Evolutionary conservation across 345 rosid genomes (phyloP), one percentile per base, ranked within the genome.

Genomic region (Barbarea vulgaris): DNA sequence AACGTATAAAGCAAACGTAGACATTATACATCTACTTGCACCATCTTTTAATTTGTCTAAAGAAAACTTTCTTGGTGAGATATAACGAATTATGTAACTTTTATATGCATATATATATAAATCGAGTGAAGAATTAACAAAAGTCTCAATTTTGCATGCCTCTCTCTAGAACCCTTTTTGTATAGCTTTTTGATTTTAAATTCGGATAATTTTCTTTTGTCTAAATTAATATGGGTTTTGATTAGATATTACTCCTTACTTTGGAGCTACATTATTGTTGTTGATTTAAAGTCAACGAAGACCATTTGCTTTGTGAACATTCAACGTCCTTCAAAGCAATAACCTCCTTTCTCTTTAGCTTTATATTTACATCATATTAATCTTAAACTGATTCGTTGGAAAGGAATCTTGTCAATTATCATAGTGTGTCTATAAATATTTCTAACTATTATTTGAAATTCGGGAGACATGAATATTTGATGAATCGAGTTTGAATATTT

Each of bases 241-340:
- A 14, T 22, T 39, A 22, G 67, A 60, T 59, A 68, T 58, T 41
- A n/a, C 9, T n/a, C 48, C 37, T 34, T 37, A 7, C 50, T 52
- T 77, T 77, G 64, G 80, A 71, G 71, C 47, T 70, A 24, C 71
- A 71, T 71, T 64, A 77, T 54, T 71, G 67, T 67, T 27, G 37
- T 56, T 28, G 34, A 46, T 69, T 62, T 42, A 76, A 69, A 53
- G 75, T 76, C 79, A 76, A 62, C 57, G 36, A 76, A 39, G 61
- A 67, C 79, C 69, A 59, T 15, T 61, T 61, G 31, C 34, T 59
- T 59, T 67, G 52, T 57, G 15, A 58, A 69, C 55, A 53, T 69
- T 69, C 64, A 69, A 42, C 74, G 59, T 52, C 22, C 17, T 59
- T 52, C 37, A 53, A 42, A 68, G 50, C 10, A 52, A 69, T 51